Evolutionary conservation across 2,329 filamentous ascomycete genomes (phyloP).

Genomic region (Scolecobasidium constrictum): DNA sequence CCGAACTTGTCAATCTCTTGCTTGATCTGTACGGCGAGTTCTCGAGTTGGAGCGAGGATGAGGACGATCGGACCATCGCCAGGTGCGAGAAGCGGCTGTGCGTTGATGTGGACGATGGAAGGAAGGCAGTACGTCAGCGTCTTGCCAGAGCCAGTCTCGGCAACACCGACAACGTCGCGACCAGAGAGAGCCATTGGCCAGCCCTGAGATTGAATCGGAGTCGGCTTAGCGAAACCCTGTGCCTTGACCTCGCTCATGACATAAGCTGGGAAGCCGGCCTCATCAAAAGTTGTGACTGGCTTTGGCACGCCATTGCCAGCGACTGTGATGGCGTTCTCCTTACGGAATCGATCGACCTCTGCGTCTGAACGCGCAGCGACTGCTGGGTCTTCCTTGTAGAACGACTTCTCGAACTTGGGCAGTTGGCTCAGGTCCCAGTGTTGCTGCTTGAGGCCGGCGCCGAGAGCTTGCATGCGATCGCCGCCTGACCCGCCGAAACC

Average conservation of each 20-base stretch:
- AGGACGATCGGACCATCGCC: constrained; percentile 96
- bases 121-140: constrained; percentile 96
- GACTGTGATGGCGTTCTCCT: constrained; percentile 73
- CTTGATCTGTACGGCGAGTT: constrained; percentile 97
- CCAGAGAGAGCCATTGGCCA: constrained; percentile 99
- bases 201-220: constrained; percentile 93
- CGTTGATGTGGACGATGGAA: constrained; percentile 98
- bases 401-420: constrained; percentile 98
- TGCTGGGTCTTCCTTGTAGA: constrained; percentile 89
- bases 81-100: constrained; percentile 87
- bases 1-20: constrained; percentile 98
- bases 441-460: constrained; percentile 76
- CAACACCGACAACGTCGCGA: constrained; percentile 97
- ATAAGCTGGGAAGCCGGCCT: constrained; percentile 92
- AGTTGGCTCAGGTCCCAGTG: constrained; percentile 70
- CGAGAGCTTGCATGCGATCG: constrained; percentile 90
- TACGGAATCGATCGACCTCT: constrained; percentile 83
- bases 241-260: constrained; percentile 98
- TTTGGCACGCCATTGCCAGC: constrained; percentile 74
- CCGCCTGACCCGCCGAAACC: constrained; percentile 56
- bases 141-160: constrained; percentile 98
- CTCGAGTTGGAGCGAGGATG: constrained; percentile 90
- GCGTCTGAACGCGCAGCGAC: constrained; percentile 63
- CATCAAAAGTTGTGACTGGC: constrained; percentile 93
- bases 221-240: constrained; percentile 87